A percentile compares a stretch with the other conserved stretches of the same genome.
These are phyloP conservation scores for Orbilia ellipsospora DNA, from an alignment of 2,329 filamentous ascomycete species.

Conservation along the genomic window DNA sequence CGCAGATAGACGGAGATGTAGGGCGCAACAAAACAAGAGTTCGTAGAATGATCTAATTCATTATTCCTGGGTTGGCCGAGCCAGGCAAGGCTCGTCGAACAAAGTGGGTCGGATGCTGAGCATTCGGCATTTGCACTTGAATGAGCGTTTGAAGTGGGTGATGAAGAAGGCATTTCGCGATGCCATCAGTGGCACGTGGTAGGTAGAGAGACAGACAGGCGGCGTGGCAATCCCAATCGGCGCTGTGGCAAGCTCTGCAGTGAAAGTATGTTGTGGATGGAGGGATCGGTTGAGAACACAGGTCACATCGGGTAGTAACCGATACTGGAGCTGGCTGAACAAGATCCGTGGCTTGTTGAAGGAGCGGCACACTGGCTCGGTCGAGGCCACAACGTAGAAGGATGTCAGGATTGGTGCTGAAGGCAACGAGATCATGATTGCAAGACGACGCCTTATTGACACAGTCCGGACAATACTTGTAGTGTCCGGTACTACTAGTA, in stretches of 20 bases:
- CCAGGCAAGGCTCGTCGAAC: constrained; percentile 34
- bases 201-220: constrained; percentile 29
- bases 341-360: constrained; percentile 16
- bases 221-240: constrained; percentile 47
- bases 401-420: constrained; percentile 38
- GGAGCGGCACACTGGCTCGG: not conserved
- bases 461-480: constrained; percentile 48
- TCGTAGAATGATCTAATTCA: too few relatives aligned
- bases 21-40: not conserved
- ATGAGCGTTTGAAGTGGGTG: constrained; percentile 44
- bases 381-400: constrained; percentile 32
- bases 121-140: constrained; percentile 46
- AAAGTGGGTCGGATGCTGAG: constrained; percentile 41
- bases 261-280: constrained; percentile 48
- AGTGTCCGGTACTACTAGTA: constrained; percentile 16
- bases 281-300: constrained; percentile 41
- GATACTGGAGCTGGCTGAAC: constrained; percentile 49
- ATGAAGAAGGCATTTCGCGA: constrained; percentile 40
- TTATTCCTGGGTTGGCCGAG: not conserved
- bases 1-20: too few relatives aligned
- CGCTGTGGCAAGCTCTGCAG: constrained; percentile 37
- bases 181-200: constrained; percentile 17
- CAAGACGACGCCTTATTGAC: constrained; percentile 51
- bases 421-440: constrained; percentile 47
- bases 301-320: constrained; percentile 52